A percentile compares a stretch with the other conserved stretches of the same genome.
phyloP scores from a whole-genome alignment of 495 filamentous ascomycete species.

The Daldinia childiae region DNA sequence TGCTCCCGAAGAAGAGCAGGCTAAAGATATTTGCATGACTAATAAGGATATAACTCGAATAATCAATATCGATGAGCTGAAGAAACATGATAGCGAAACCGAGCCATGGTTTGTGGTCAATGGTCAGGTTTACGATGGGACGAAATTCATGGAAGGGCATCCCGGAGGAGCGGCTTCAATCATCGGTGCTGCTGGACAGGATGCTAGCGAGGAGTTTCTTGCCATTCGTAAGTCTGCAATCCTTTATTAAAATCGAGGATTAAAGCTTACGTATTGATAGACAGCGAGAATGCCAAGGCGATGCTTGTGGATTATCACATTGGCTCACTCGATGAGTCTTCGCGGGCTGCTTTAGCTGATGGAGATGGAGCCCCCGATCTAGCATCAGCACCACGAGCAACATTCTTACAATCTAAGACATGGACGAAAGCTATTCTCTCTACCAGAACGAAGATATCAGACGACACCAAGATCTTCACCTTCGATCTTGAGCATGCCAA shows the following conservation, averaged over 20 bases:
- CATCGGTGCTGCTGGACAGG: conserved; percentile 80
- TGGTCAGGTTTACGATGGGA: conserved; percentile 93
- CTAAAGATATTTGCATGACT: conserved; percentile 82
- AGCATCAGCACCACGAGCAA: conserved; percentile 53
- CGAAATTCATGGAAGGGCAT: conserved; percentile 82
- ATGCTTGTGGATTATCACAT: conserved; percentile 95
- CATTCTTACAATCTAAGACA: conserved; percentile 74
- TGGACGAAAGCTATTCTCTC: conserved; percentile 78
- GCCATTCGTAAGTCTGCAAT: conserved; percentile 79
- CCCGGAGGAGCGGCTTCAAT: conserved; percentile 93
- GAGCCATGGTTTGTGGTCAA: conserved; percentile 93
- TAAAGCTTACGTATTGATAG: conserved; percentile 54
- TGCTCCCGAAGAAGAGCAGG: conserved; percentile 49
- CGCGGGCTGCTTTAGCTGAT: conserved; percentile 60
- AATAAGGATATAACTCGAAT: conserved; percentile 69
- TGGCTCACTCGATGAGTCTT: conserved; percentile 72
- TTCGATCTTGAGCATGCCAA: conserved; percentile 79
- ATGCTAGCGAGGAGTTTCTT: conserved; percentile 93
- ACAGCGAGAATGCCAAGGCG: conserved; percentile 88
- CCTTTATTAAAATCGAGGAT: not conserved
- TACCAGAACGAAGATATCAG: conserved; percentile 72
- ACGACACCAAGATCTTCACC: conserved; percentile 84
- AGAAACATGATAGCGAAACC: conserved; percentile 69
- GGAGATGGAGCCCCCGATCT: conserved; percentile 26
- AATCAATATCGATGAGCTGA: conserved; percentile 78